These are phyloP conservation scores for Dendrobium officinale DNA, from an alignment of 106 monocot genomes.

Conservation along the genomic window DNA sequence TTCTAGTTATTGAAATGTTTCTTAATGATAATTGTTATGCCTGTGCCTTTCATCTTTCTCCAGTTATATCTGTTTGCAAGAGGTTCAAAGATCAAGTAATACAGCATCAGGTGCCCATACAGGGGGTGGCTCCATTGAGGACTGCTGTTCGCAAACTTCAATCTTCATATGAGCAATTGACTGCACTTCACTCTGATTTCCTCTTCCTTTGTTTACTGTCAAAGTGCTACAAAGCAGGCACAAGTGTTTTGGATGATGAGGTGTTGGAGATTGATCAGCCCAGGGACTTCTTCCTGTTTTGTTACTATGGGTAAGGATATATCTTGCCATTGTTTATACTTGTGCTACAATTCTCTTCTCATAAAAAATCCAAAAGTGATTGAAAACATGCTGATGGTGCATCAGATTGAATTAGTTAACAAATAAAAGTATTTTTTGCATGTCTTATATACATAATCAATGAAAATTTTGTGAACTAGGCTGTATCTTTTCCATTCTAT, in stretches of 20 bases:
- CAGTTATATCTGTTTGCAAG: conserved; percentile 82
- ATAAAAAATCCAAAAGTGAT: neutral
- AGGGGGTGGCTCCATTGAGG: conserved; percentile 69
- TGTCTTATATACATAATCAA: neutral
- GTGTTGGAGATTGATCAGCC: conserved; percentile 83
- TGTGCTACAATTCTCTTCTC: neutral
- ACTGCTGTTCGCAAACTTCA: conserved; percentile 76
- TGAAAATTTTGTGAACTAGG: neutral
- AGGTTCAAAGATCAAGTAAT: conserved; percentile 79
- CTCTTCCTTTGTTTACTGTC: conserved; percentile 82
- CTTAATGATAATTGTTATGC: neutral
- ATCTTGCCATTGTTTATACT: neutral
- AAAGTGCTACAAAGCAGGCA: conserved; percentile 73
- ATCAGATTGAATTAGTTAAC: neutral
- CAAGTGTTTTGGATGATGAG: conserved; percentile 60
- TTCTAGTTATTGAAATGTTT: neutral
- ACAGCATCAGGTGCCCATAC: conserved; percentile 58
- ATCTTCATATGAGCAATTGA: conserved; percentile 70
- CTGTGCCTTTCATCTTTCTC: conserved; percentile 5
- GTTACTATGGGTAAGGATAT: conserved; percentile 82
- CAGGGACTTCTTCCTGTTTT: conserved; percentile 88
- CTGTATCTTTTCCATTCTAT: neutral
- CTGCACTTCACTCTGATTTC: conserved; percentile 78
- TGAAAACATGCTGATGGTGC: neutral
- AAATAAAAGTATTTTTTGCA: neutral